These are phyloP conservation scores for Rhizopus microsporus DNA, from an alignment of 371 early-diverging fungal genomes.

Conservation along the genomic window DNA sequence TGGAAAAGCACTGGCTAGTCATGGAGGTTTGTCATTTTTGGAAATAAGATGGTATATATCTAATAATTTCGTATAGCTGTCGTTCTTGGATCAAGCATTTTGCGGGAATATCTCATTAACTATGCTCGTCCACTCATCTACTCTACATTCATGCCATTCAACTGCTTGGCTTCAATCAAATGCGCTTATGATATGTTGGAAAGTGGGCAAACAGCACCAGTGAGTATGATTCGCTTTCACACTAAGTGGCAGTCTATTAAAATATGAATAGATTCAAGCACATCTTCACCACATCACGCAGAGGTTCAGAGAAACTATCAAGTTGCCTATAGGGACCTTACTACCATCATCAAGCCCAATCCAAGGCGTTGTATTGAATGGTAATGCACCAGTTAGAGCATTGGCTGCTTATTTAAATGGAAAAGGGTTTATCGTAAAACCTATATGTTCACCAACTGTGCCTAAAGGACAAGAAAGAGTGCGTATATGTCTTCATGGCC, in stretches of 20 bases:
- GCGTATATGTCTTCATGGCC: slow-evolving; percentile 78
- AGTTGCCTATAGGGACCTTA: slow-evolving; percentile 50
- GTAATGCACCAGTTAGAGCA: slow-evolving; percentile 63
- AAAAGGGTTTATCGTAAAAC: slow-evolving; percentile 70
- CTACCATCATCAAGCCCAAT: slow-evolving; percentile 70
- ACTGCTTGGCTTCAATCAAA: slow-evolving; percentile 56
- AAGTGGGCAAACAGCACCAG: slow-evolving; percentile 50
- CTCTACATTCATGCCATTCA: slow-evolving; percentile 75
- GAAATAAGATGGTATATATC: neutral
- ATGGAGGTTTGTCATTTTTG: slow-evolving; percentile 62
- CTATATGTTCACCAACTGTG: slow-evolving; percentile 83
- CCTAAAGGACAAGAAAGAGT: slow-evolving; percentile 79
- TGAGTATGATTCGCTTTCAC: slow-evolving; percentile 19
- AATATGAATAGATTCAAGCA: slow-evolving; percentile 46
- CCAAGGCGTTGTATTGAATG: slow-evolving; percentile 75
- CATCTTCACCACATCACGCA: slow-evolving; percentile 46
- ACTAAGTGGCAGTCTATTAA: neutral
- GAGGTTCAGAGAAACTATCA: slow-evolving; percentile 48
- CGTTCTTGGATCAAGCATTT: slow-evolving; percentile 60
- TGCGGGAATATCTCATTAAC: slow-evolving; percentile 75
- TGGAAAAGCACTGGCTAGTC: slow-evolving; percentile 81
- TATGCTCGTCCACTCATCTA: slow-evolving; percentile 84
- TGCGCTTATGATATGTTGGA: slow-evolving; percentile 58
- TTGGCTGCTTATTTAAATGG: slow-evolving; percentile 61
- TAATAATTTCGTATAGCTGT: slow-evolving; percentile 54